phyloP scores from a whole-genome alignment of 1,139 yeast genomes.

The Kurtzmaniella quercitrusa region DNA sequence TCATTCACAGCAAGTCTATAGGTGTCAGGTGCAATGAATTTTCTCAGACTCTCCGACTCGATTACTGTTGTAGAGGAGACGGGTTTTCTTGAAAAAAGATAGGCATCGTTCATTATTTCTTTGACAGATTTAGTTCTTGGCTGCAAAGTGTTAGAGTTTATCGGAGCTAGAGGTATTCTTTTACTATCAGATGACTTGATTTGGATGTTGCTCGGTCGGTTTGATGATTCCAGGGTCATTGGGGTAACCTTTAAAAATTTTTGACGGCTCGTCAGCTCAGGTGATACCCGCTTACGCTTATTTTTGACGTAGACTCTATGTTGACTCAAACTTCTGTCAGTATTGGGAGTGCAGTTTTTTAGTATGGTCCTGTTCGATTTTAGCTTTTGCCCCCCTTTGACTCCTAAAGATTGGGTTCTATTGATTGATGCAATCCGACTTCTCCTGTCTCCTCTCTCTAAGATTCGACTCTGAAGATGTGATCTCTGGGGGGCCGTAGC shows the following conservation, averaged over 20 bases:
- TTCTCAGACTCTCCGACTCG: constrained; percentile 33
- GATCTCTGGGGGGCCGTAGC: no score
- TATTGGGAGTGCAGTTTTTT: not conserved
- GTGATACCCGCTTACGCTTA: not conserved
- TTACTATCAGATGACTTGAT: not conserved
- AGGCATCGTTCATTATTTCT: constrained; percentile 13
- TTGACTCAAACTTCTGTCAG: not conserved
- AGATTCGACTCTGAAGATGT: no score
- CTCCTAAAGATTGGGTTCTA: no score
- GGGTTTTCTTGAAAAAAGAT: constrained; percentile 27
- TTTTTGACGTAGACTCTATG: not conserved
- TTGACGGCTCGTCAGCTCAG: not conserved
- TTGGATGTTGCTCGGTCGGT: no score
- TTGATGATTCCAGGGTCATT: not conserved
- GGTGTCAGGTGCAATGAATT: constrained; percentile 9
- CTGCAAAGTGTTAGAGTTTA: not conserved
- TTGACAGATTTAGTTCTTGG: constrained; percentile 3
- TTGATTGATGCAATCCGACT: no score
- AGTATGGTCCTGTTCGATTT: not conserved
- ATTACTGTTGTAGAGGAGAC: constrained; percentile 27
- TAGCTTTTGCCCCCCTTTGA: not conserved
- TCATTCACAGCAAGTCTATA: not conserved
- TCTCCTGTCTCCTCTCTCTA: no score
- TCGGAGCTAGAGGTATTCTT: not conserved
- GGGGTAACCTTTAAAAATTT: not conserved